phyloP scores from a whole-genome alignment of 768 basidiomycete species.

The Mycena vitilis region DNA sequence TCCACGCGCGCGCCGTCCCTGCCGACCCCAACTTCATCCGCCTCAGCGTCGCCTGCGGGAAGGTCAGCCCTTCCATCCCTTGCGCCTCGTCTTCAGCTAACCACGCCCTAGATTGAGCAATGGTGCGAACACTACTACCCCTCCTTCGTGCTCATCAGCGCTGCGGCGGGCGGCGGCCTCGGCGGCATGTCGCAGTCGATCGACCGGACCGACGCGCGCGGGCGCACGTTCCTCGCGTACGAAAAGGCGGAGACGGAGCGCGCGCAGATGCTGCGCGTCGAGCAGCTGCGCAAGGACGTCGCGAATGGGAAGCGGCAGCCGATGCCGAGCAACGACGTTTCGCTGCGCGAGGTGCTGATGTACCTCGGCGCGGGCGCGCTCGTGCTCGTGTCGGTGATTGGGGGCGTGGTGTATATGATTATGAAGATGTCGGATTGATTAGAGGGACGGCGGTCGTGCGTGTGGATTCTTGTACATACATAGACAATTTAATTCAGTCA shows the following conservation, averaged over 20 bases:
- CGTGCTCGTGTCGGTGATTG: not conserved
- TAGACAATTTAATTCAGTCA: too few species aligned
- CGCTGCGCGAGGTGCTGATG: not conserved
- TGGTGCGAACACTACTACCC: constrained; percentile 97
- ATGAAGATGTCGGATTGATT: constrained; percentile 25
- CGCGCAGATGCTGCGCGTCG: constrained; percentile 45
- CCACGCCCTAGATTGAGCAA: constrained; percentile 76
- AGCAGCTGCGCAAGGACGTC: constrained; percentile 35
- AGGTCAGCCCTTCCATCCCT: constrained; percentile 57
- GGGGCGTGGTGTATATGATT: constrained; percentile 10
- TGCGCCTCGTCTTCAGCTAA: not conserved
- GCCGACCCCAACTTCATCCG: constrained; percentile 90
- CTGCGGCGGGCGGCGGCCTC: constrained; percentile 12
- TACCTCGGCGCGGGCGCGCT: not conserved
- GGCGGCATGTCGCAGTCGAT: constrained; percentile 44
- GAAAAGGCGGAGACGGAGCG: constrained; percentile 55
- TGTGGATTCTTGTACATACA: too few species aligned
- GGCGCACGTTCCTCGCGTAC: constrained; percentile 58
- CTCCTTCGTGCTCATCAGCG: constrained; percentile 74
- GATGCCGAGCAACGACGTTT: not conserved
- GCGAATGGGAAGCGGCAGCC: not conserved
- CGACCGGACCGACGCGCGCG: constrained; percentile 67
- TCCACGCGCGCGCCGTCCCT: constrained; percentile 83
- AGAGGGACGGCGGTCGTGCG: not conserved
- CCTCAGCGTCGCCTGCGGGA: constrained; percentile 85